Evolutionary conservation across 1,284 basidiomycete genomes (phyloP).

Genomic region (Pyrrhoderma lamaoense): DNA sequence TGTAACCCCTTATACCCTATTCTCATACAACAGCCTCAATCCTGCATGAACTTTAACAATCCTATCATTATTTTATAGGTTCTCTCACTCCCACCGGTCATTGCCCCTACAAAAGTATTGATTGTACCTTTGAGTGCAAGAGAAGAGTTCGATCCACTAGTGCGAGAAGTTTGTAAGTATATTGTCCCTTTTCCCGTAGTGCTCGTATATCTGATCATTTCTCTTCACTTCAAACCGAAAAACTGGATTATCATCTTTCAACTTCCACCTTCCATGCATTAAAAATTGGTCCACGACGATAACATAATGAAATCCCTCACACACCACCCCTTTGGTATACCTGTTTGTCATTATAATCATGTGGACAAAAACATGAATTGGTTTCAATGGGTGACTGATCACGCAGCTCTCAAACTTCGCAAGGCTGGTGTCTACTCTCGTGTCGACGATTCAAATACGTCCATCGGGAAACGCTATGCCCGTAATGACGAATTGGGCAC

Average conservation of each 20-base stretch:
- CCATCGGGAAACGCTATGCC: constrained; percentile 95
- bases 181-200: neutral
- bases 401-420: constrained; percentile 76
- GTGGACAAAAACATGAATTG: no score
- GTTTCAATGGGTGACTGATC: no score
- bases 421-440: constrained; percentile 84
- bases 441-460: constrained; percentile 92
- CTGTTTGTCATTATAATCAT: constrained; percentile 10
- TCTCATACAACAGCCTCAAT: no score
- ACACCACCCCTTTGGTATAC: neutral
- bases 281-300: no score
- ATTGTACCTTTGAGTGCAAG: constrained; percentile 94
- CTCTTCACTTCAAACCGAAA: neutral
- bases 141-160: constrained; percentile 78
- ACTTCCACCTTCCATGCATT: neutral
- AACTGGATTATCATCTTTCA: neutral
- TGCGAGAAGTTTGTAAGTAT: constrained; percentile 84
- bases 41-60: no score
- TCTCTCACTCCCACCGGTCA: constrained; percentile 80
- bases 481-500: constrained; percentile 98
- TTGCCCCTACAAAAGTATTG: constrained; percentile 95
- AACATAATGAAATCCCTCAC: neutral
- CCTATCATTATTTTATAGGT: constrained; percentile 51
- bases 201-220: neutral
- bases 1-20: no score